These are phyloP conservation scores for Streptanthus diversifolius DNA, from an alignment of 345 rosid species.

Conservation along the genomic window DNA sequence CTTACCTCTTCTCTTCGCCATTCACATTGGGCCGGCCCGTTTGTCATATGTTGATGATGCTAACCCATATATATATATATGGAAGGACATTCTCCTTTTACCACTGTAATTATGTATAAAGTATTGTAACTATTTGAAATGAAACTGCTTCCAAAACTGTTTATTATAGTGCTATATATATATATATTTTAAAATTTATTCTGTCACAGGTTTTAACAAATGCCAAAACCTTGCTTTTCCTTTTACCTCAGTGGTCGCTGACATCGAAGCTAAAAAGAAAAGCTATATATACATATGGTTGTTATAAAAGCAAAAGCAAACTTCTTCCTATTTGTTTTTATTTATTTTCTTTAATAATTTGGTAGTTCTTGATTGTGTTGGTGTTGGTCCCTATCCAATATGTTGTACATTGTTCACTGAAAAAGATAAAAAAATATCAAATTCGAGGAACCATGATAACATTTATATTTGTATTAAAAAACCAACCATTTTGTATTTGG, in stretches of 20 bases:
- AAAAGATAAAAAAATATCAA: not conserved
- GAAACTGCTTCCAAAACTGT: too few relatives aligned
- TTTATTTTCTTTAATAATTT: not conserved
- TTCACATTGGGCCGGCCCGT: too few relatives aligned
- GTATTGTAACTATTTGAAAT: too few relatives aligned
- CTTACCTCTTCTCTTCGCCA: too few relatives aligned
- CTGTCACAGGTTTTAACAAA: slow-evolving; percentile 41
- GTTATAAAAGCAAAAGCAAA: slow-evolving; percentile 31
- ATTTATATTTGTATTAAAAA: not conserved
- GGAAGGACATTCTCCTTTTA: too few relatives aligned
- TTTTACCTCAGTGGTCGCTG: slow-evolving; percentile 37
- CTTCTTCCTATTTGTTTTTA: not conserved
- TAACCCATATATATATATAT: too few relatives aligned
- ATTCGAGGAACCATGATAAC: not conserved
- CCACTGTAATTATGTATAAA: too few relatives aligned
- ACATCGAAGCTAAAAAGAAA: slow-evolving; percentile 33
- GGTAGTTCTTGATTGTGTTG: not conserved
- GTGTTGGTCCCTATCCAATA: slow-evolving; percentile 16
- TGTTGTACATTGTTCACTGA: not conserved
- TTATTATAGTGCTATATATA: not conserved
- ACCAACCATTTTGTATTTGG: not conserved
- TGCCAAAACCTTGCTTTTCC: slow-evolving; percentile 35
- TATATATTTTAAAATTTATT: not conserved
- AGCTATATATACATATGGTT: slow-evolving; percentile 17
- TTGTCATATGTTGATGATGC: too few relatives aligned